Percentiles rank a stretch among this genome's conserved stretches.
Conservation (phyloP, 2,329 filamentous ascomycete species). For the Botryotinia calthae region DNA sequence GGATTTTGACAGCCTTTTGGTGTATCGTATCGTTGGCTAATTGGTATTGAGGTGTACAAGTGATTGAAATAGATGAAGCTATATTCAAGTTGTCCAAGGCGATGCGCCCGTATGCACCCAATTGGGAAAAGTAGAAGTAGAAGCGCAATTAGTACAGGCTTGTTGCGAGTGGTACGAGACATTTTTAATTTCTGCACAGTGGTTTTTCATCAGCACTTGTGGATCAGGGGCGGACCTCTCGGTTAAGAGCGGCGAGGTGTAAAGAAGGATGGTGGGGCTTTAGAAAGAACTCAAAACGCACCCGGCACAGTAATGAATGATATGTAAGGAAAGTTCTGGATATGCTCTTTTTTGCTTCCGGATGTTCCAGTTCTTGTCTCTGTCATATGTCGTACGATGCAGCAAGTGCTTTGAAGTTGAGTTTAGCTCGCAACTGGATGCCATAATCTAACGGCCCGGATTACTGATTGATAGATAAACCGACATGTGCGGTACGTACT, state of each 20-base stretch:
- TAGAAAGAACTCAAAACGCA: background rate
- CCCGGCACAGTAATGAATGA: background rate
- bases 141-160: background rate
- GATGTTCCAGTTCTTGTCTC: background rate
- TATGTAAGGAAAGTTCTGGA: background rate
- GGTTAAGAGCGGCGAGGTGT: slow-evolving; percentile 4
- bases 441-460: background rate
- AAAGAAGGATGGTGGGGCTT: background rate
- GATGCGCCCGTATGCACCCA: background rate
- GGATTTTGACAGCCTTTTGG: background rate
- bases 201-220: background rate
- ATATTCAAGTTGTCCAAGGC: background rate
- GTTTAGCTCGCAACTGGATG: background rate
- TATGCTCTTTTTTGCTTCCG: background rate
- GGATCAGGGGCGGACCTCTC: background rate
- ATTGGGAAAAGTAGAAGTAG: background rate
- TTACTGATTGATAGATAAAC: background rate
- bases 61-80: background rate
- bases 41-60: background rate
- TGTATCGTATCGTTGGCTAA: background rate
- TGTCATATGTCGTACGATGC: background rate
- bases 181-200: background rate
- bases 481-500: background rate
- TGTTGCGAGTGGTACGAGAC: background rate
- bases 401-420: background rate